phyloP scores from a whole-genome alignment of 495 filamentous ascomycete genomes.

The Sporormia fimetaria region DNA sequence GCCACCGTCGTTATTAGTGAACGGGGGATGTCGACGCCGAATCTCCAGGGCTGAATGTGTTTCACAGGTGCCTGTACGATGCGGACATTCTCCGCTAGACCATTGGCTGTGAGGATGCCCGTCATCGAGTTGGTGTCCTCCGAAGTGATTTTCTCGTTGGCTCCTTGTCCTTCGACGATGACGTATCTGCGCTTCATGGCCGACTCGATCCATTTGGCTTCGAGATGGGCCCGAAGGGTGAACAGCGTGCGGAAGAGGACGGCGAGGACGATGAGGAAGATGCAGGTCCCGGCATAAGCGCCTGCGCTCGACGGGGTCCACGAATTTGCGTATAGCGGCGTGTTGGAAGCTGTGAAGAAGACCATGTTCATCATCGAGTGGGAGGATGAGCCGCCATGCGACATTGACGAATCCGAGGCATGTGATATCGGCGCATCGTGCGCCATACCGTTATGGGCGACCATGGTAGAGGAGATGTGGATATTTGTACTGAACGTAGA shows the following conservation, averaged over 20 bases:
- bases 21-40: constrained; percentile 65
- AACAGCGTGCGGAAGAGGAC: constrained; percentile 55
- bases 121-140: constrained; percentile 47
- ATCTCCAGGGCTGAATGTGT: constrained; percentile 56
- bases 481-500: neutral
- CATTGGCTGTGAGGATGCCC: constrained; percentile 49
- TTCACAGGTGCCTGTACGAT: constrained; percentile 47
- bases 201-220: constrained; percentile 48
- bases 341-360: constrained; percentile 56
- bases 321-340: constrained; percentile 57
- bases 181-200: constrained; percentile 65
- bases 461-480: constrained; percentile 8
- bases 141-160: constrained; percentile 40
- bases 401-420: constrained; percentile 19
- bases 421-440: constrained; percentile 1
- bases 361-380: constrained; percentile 28
- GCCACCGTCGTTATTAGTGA: constrained; percentile 56
- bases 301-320: constrained; percentile 64
- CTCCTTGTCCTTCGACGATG: constrained; percentile 52
- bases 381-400: constrained; percentile 8
- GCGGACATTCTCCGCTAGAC: constrained; percentile 61
- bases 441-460: constrained; percentile 16
- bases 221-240: constrained; percentile 50
- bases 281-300: constrained; percentile 71
- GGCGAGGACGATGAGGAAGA: constrained; percentile 70